A percentile compares a stretch with the other conserved stretches of the same genome.
These are phyloP conservation scores for Pseudogymnoascus sp. DNA, from an alignment of 2,329 filamentous ascomycete genomes.

Conservation along the genomic window DNA sequence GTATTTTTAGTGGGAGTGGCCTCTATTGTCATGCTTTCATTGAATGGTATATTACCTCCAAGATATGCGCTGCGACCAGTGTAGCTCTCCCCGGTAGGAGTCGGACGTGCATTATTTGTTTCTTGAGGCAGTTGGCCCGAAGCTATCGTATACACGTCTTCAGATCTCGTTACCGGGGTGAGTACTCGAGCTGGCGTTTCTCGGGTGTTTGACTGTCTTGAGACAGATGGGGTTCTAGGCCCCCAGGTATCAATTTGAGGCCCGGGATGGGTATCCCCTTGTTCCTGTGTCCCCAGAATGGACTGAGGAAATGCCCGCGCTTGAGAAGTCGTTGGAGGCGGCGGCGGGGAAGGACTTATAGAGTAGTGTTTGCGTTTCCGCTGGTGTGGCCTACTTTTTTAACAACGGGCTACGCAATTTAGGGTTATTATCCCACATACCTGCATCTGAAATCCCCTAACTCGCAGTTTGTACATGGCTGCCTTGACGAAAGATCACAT, in stretches of 20 bases:
- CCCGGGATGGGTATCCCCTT: background rate
- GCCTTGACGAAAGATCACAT: conserved; percentile 4
- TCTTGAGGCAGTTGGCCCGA: background rate
- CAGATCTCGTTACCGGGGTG: background rate
- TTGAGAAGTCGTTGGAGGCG: background rate
- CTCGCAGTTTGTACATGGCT: conserved; percentile 9
- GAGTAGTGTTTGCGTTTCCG: conserved; percentile 9
- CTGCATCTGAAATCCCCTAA: conserved; percentile 9
- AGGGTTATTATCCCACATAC: background rate
- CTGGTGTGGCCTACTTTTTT: conserved; percentile 5
- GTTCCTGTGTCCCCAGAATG: background rate
- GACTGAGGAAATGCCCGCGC: background rate
- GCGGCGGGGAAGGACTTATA: conserved; percentile 5
- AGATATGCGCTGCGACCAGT: conserved; percentile 6
- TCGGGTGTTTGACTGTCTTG: background rate
- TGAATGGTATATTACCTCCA: conserved; percentile 8
- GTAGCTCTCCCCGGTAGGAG: conserved; percentile 5
- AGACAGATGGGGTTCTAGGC: background rate
- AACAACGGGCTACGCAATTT: background rate
- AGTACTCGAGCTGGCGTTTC: conserved; percentile 5
- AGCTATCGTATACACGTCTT: background rate
- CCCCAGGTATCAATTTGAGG: conserved; percentile 1
- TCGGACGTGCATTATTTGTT: background rate
- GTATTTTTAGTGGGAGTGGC: background rate
- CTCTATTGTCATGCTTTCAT: conserved; percentile 1